phyloP scores from a whole-genome alignment of 2,329 filamentous ascomycete genomes.

The Ceratocystis destructans region DNA sequence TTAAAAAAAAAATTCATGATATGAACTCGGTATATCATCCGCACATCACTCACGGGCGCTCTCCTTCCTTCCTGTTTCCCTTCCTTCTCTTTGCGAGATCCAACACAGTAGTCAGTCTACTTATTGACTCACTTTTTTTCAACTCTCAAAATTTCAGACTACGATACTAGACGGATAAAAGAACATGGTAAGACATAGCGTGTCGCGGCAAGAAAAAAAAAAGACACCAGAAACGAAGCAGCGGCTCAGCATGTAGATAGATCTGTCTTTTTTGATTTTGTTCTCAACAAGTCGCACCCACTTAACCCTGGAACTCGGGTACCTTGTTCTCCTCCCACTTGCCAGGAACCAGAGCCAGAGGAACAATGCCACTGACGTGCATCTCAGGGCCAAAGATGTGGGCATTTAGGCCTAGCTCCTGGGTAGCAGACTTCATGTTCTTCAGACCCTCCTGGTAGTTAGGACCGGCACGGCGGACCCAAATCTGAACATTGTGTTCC shows the following conservation, averaged over 20 bases:
- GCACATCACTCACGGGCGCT: neutral
- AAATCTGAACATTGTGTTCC: slow-evolving; percentile 98
- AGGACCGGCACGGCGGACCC: slow-evolving; percentile 74
- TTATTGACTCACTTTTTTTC: neutral
- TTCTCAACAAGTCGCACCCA: slow-evolving; percentile 6
- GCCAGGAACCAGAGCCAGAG: slow-evolving; percentile 63
- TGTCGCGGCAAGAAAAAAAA: neutral
- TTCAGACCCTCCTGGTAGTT: slow-evolving; percentile 99
- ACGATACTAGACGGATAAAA: neutral
- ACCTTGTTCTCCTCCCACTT: slow-evolving; percentile 48
- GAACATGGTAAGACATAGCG: neutral
- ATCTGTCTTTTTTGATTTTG: slow-evolving; percentile 15
- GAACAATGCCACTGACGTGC: slow-evolving; percentile 96
- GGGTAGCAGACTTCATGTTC: slow-evolving; percentile 96
- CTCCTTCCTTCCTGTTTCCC: too few species aligned
- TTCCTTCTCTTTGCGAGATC: too few species aligned
- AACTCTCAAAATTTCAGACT: neutral
- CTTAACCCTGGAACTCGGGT: slow-evolving; percentile 47
- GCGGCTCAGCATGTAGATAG: neutral
- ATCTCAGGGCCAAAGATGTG: slow-evolving; percentile 63
- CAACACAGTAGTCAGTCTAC: neutral
- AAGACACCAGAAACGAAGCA: slow-evolving; percentile 9
- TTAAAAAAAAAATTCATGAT: too few species aligned
- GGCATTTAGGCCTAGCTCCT: slow-evolving; percentile 70
- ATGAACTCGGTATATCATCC: neutral